Evolutionary conservation across 1,284 basidiomycete species (phyloP).

Genomic region (Austroboletus niveus): DNA sequence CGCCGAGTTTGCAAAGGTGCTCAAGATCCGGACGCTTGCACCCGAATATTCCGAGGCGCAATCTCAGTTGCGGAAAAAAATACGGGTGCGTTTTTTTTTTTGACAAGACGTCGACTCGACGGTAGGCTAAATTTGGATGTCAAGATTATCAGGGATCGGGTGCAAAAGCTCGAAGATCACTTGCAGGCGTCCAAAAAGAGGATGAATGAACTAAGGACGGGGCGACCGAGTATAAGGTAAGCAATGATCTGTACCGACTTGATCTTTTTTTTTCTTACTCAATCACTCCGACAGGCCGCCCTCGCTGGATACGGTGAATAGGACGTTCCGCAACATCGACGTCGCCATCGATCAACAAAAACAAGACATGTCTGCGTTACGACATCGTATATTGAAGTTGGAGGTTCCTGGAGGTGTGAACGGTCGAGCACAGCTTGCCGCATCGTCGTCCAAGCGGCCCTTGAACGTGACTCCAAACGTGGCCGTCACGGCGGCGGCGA

Average conservation of each 20-base stretch:
- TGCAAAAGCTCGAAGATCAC: constrained; percentile 77
- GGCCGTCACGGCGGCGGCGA: constrained; percentile 70
- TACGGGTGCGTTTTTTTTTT: constrained; percentile 45
- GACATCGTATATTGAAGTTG: constrained; percentile 54
- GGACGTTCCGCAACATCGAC: constrained; percentile 83
- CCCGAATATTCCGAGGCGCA: constrained; percentile 88
- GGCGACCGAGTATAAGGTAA: constrained; percentile 62
- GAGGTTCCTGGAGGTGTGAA: constrained; percentile 35
- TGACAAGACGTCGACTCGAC: not conserved
- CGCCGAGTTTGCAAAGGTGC: constrained; percentile 76
- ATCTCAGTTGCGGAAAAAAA: constrained; percentile 65
- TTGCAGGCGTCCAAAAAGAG: constrained; percentile 69
- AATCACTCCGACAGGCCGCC: constrained; percentile 54
- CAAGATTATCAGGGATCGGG: constrained; percentile 65
- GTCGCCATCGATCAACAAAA: constrained; percentile 62
- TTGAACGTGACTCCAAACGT: constrained; percentile 58
- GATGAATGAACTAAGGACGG: constrained; percentile 60
- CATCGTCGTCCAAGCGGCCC: constrained; percentile 37
- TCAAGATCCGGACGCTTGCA: constrained; percentile 78
- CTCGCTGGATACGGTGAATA: constrained; percentile 78
- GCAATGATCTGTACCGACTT: constrained; percentile 19
- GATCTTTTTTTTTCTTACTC: not conserved
- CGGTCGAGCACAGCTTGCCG: constrained; percentile 41
- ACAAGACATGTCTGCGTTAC: constrained; percentile 55
- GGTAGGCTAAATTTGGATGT: constrained; percentile 5